Evolutionary conservation across 2,329 filamentous ascomycete genomes (phyloP).

Genomic region (Penicillium griseofulvum): DNA sequence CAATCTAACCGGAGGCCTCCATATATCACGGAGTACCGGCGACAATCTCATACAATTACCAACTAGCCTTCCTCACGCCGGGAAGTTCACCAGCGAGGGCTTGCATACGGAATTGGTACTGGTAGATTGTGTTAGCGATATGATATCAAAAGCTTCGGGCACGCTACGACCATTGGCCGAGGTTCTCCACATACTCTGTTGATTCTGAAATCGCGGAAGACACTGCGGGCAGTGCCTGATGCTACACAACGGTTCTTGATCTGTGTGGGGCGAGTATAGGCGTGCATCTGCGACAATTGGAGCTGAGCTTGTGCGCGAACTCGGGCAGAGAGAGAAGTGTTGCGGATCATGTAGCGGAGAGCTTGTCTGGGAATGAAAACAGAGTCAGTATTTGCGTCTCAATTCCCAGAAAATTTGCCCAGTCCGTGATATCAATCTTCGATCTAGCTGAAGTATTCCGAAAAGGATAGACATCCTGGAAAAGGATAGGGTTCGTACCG

Average conservation of each 20-base stretch:
- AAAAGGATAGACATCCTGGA: neutral
- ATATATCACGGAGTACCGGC: slow-evolving; percentile 4
- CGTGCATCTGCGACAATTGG: slow-evolving; percentile 90
- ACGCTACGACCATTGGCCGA: neutral
- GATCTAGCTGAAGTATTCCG: neutral
- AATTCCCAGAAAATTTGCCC: neutral
- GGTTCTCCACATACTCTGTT: slow-evolving; percentile 66
- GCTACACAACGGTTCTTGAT: slow-evolving; percentile 91
- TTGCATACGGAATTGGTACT: slow-evolving; percentile 93
- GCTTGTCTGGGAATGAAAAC: slow-evolving; percentile 66
- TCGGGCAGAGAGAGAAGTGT: slow-evolving; percentile 77
- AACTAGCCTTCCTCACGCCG: slow-evolving; percentile 93
- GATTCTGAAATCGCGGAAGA: slow-evolving; percentile 92
- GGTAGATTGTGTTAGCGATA: slow-evolving; percentile 21
- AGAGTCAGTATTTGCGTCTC: neutral
- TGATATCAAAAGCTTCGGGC: neutral
- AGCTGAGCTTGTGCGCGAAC: slow-evolving; percentile 89
- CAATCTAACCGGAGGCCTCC: slow-evolving; percentile 19
- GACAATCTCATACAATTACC: slow-evolving; percentile 56
- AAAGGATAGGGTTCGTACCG: slow-evolving; percentile 56
- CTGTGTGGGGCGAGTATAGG: slow-evolving; percentile 89
- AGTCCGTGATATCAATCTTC: neutral
- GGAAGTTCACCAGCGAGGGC: slow-evolving; percentile 81
- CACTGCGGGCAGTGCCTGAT: slow-evolving; percentile 83
- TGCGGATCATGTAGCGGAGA: slow-evolving; percentile 87